Conservation (phyloP, 768 basidiomycete species). For the Crepidotus variabilis region DNA sequence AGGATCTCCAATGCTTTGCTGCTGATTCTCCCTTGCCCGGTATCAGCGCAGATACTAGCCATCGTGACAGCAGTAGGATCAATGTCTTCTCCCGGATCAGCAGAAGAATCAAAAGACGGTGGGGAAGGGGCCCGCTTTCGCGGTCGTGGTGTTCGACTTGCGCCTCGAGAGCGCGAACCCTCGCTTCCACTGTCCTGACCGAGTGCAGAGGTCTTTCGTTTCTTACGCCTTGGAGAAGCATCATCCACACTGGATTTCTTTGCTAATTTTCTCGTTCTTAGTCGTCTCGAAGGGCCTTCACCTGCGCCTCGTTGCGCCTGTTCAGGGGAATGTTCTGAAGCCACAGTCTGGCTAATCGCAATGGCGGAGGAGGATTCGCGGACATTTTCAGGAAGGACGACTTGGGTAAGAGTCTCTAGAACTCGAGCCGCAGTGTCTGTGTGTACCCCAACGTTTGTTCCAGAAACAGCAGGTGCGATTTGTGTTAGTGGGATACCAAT, state of each 20-base stretch:
- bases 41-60: constrained; percentile 75
- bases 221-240: constrained; percentile 6
- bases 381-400: no score
- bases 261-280: neutral
- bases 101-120: constrained; percentile 54
- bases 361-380: no score
- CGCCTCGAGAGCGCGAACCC: constrained; percentile 10
- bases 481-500: no score
- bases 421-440: no score
- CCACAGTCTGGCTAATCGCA: no score
- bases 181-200: constrained; percentile 14
- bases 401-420: no score
- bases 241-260: neutral
- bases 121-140: constrained; percentile 47
- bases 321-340: no score
- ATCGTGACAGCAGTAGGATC: constrained; percentile 85
- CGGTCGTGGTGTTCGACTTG: constrained; percentile 26
- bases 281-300: neutral
- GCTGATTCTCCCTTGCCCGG: constrained; percentile 74
- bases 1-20: constrained; percentile 72
- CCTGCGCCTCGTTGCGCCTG: neutral
- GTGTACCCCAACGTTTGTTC: no score
- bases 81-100: constrained; percentile 70
- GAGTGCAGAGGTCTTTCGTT: constrained; percentile 6
- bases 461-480: no score